Percentiles rank a stretch among this genome's conserved stretches.
Conservation (phyloP, 768 basidiomycete genomes). For the Termitomyces heimii region DNA sequence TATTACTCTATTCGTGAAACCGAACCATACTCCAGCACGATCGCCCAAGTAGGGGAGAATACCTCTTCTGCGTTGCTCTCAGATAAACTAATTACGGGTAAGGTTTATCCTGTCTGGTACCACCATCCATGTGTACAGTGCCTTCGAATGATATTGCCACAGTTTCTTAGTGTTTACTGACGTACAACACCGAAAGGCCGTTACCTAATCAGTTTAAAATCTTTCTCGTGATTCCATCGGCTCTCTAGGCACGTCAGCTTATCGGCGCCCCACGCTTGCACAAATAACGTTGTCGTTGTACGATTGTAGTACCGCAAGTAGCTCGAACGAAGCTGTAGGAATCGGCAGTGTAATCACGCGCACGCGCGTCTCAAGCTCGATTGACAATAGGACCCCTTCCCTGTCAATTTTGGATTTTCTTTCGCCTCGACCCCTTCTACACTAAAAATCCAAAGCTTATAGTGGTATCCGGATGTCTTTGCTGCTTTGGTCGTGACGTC, state of each 20-base stretch:
- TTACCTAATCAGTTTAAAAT: neutral
- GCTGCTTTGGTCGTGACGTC: neutral
- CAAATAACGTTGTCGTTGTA: neutral
- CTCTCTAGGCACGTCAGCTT: neutral
- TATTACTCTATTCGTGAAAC: neutral
- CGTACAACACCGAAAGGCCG: neutral
- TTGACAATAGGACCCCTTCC: neutral
- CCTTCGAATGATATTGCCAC: slow-evolving; percentile 9
- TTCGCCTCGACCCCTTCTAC: neutral
- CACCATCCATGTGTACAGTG: neutral
- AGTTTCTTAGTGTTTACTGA: neutral
- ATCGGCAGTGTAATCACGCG: neutral
- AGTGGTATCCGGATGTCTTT: neutral
- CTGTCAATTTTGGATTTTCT: slow-evolving; percentile 3
- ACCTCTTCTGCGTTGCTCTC: neutral
- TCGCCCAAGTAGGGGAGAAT: neutral
- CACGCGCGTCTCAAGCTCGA: neutral
- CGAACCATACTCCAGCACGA: neutral
- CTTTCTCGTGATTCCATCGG: neutral
- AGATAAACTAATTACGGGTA: slow-evolving; percentile 11
- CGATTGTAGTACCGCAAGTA: neutral
- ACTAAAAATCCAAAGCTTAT: neutral
- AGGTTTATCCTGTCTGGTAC: neutral
- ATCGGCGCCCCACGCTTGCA: neutral
- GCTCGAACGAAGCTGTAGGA: neutral